phyloP scores from a whole-genome alignment of 2,329 filamentous ascomycete species.

The Helotiales sp. region DNA sequence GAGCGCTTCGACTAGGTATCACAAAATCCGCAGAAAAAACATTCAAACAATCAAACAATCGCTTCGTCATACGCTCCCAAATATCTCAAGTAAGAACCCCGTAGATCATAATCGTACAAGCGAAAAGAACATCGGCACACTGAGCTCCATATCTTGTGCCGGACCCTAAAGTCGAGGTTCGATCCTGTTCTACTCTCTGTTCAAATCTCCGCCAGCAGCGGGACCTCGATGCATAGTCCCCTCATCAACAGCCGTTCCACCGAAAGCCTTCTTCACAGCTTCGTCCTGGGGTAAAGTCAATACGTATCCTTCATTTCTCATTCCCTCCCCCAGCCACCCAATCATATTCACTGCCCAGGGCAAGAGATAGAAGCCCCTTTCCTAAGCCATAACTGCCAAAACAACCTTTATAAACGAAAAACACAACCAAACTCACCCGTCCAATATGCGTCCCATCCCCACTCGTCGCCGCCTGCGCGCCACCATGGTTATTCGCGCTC shows the following conservation, averaged over 20 bases:
- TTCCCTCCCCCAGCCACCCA: no score
- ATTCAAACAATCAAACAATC: neutral
- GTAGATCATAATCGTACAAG: no score
- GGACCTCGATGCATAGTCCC: slow-evolving; percentile 3
- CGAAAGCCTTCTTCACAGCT: slow-evolving; percentile 2
- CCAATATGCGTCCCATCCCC: slow-evolving; percentile 1
- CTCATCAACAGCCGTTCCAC: slow-evolving; percentile 1
- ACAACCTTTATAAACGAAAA: neutral
- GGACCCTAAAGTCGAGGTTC: no score
- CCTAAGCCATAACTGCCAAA: no score
- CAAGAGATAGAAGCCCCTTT: no score
- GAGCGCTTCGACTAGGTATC: neutral
- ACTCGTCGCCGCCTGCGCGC: neutral
- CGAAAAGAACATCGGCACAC: neutral
- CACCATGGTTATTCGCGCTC: neutral
- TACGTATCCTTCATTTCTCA: neutral
- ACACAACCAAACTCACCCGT: neutral
- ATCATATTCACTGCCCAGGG: no score
- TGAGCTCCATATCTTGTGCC: no score
- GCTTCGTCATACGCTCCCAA: neutral
- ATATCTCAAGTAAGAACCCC: no score
- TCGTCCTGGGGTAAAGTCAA: neutral
- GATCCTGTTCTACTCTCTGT: neutral
- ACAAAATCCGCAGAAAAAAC: neutral
- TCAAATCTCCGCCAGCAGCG: neutral